phyloP scores from a whole-genome alignment of 2,329 filamentous ascomycete genomes.

The Sarocladium kiliense region DNA sequence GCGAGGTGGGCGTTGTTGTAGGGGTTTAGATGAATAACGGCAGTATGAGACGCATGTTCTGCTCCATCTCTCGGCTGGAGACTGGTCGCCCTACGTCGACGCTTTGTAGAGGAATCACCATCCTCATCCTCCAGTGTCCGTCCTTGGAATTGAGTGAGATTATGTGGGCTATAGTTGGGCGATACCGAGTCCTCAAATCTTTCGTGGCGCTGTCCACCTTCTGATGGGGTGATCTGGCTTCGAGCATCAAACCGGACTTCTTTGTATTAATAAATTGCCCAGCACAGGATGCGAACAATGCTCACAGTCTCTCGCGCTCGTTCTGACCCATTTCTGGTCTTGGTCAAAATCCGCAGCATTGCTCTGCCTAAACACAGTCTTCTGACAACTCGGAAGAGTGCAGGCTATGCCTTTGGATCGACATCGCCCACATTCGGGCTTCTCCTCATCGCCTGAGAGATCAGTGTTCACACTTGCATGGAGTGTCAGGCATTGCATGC shows the following conservation, averaged over 20 bases:
- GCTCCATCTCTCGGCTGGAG: neutral
- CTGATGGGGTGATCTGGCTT: too few relatives aligned
- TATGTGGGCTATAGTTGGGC: neutral
- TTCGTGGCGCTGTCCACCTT: neutral
- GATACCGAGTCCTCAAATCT: neutral
- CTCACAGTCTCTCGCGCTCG: slow-evolving; percentile 28
- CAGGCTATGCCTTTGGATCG: slow-evolving; percentile 27
- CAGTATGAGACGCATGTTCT: neutral
- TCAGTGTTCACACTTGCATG: too few relatives aligned
- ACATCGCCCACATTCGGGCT: slow-evolving; percentile 30
- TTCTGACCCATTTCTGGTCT: slow-evolving; percentile 32
- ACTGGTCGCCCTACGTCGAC: neutral
- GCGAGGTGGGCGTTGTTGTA: neutral
- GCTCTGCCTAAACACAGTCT: slow-evolving; percentile 31
- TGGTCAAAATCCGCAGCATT: slow-evolving; percentile 26
- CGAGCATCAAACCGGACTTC: slow-evolving; percentile 3
- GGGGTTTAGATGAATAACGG: neutral
- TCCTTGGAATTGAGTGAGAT: neutral
- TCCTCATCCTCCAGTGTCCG: neutral
- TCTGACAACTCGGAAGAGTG: slow-evolving; percentile 23
- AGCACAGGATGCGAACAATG: neutral
- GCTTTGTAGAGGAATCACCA: neutral
- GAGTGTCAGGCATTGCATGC: slow-evolving; percentile 1
- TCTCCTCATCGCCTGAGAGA: slow-evolving; percentile 29
- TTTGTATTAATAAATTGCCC: neutral